Base-by-base conservation (phyloP, 257 asterid species). In the Parsonsia alboflavescens region DNA sequence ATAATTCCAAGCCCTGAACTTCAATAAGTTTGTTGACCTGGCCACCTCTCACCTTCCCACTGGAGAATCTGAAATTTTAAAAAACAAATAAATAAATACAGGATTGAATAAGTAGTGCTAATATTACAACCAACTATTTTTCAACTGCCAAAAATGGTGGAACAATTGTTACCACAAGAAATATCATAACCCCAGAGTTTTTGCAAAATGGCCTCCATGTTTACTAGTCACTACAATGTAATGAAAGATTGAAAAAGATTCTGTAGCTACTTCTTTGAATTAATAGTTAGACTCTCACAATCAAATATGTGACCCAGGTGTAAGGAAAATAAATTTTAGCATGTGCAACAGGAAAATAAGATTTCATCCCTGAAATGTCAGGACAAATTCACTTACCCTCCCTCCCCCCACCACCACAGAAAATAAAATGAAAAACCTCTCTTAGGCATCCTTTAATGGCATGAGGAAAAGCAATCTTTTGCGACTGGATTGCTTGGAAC, bases 11-110 rank as follows among this genome's bases (percentile, higher is more conserved):
- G 80, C 88, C 84, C 78, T 82, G 88, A 77, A 94, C 88, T 86
- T 94, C 96, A 80, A 90, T 79, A 76, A 85, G 83, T 84, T 92
- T 94, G 87, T 87, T 90, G 74, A 92, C 98, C 80, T 86, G 97
- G 73, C 96, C 90, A 76, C 90, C 96, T 85, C 89, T 86, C 80
- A 79, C 73, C 82, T 90, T 94, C 63, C 93, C 81, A 76, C 81
- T 52, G 65, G 84, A 81, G 75, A 91, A 85, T 76, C 96, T 87
- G 84, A 70, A 83, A 83, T 73, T 1, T 33, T 33, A 33, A 33
- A 33, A 74, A 72, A 53, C 72, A 52, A 64, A 33, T n/a, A n/a
- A n/a, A n/a, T n/a, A 59, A 74, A 63, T 10, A 57, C 73, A 58
- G 39, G 65, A 68, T 70, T 24, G 67, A n/a, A 2, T 52, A 79